Evolutionary conservation across 352 stramenopile genomes (phyloP), one percentile per base, ranked within the genome.

Genomic region (Globisporangium sylvaticum): DNA sequence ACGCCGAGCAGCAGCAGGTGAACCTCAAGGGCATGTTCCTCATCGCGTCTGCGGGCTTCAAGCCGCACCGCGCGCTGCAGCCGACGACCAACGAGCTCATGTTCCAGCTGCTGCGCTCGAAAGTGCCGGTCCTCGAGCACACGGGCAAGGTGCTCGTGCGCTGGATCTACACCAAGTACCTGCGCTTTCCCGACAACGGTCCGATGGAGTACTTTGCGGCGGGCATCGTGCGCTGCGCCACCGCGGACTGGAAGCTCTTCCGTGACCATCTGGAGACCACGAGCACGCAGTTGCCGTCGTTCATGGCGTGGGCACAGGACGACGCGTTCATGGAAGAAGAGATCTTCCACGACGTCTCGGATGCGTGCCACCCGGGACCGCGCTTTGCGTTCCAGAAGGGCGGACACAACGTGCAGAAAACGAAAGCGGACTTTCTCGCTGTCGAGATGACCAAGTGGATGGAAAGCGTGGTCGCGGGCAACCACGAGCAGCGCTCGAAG

Each of bases 321-420:
- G 83, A 93, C 62, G 71, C 57, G 12, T 74, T 91, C 27, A 88
- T 93, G 32, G 75, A 90, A 58, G 71, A 84, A 27, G 68, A 79
- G n/a, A 77, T 92, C 52, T 81, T 82, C 24, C 65, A 68, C 15
- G 71, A 79, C 10, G 70, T 90, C 31, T 78, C 75, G n/a, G 60
- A 58, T 1, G 42, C 54, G 7, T 78, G 78, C 14, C 68, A 76
- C 52, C 71, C 77, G 10, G 70, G 72, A 0, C 73, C 67, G 24
- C 83, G 81, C 7, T 44, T 91, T 6, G 77, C 59, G 25, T 92
- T 90, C 57, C 62, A 71, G 12, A 70, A 68, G 1, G 85, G 82
- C 1, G 83, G 83, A 3, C 85, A 92, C 79, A 93, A 92, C 64
- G 71, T 93, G 20, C 85, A 93, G 66, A 92, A 93, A 72, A 89